These are phyloP conservation scores for Phytophthora boehmeriae DNA, from an alignment of 352 stramenopile genomes.

Conservation along the genomic window DNA sequence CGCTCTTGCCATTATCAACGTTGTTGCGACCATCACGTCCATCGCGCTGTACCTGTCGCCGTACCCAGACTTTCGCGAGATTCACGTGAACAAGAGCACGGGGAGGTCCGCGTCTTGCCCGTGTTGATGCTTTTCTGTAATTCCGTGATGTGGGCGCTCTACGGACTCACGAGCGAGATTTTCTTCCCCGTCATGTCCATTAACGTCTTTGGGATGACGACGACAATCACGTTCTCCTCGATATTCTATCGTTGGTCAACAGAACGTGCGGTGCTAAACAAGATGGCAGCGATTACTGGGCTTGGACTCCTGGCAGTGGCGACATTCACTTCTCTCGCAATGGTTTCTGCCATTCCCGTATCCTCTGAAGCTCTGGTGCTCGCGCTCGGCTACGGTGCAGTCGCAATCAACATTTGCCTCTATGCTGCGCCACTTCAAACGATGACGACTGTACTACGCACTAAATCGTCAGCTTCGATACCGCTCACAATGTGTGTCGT, in stretches of 20 bases:
- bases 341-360: slow-evolving; percentile 21
- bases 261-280: slow-evolving; percentile 16
- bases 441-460: slow-evolving; percentile 42
- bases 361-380: slow-evolving; percentile 22
- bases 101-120: slow-evolving; percentile 44
- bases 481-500: slow-evolving; percentile 52
- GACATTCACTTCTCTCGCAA: slow-evolving; percentile 22
- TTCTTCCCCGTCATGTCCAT: slow-evolving; percentile 49
- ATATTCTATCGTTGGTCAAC: slow-evolving; percentile 30
- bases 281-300: slow-evolving; percentile 14
- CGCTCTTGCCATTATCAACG: slow-evolving; percentile 32
- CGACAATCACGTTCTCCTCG: slow-evolving; percentile 35
- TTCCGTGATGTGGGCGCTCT: slow-evolving; percentile 45
- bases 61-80: slow-evolving; percentile 26
- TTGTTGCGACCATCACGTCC: slow-evolving; percentile 20
- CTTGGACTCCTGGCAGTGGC: slow-evolving; percentile 17
- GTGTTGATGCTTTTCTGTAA: slow-evolving; percentile 48
- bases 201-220: slow-evolving; percentile 46
- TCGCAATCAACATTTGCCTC: slow-evolving; percentile 44
- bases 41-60: slow-evolving; percentile 30
- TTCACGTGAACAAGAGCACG: slow-evolving; percentile 32
- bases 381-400: slow-evolving; percentile 41
- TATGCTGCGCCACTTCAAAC: slow-evolving; percentile 57
- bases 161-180: slow-evolving; percentile 36
- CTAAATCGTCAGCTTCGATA: slow-evolving; percentile 48